phyloP scores from a whole-genome alignment of 805 yeast species.

The Wickerhamiella siamensis region DNA sequence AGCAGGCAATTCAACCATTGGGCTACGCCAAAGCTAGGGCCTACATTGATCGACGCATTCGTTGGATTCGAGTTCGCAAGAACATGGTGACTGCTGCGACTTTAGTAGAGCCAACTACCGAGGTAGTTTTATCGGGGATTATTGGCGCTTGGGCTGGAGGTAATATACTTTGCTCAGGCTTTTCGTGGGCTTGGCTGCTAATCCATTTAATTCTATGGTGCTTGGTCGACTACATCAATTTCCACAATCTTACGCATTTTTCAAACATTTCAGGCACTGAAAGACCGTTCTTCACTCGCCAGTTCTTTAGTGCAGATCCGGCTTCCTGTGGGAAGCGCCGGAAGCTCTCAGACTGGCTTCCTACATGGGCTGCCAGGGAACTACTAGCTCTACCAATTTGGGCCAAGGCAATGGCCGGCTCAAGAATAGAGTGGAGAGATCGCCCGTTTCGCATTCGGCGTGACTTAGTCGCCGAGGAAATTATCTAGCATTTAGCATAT shows the following conservation, averaged over 20 bases:
- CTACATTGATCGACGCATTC: slow-evolving; percentile 51
- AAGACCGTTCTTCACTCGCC: slow-evolving; percentile 20
- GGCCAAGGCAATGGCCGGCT: slow-evolving; percentile 67
- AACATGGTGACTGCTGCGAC: slow-evolving; percentile 83
- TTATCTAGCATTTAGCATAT: neutral
- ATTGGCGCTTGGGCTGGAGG: slow-evolving; percentile 44
- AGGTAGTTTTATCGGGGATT: slow-evolving; percentile 49
- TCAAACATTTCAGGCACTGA: slow-evolving; percentile 15
- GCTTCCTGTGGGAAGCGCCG: slow-evolving; percentile 6
- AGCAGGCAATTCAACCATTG: slow-evolving; percentile 65
- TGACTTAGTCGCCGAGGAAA: slow-evolving; percentile 65
- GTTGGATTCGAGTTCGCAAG: slow-evolving; percentile 79
- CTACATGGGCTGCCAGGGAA: slow-evolving; percentile 58
- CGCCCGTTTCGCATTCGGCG: slow-evolving; percentile 56
- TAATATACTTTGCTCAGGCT: slow-evolving; percentile 27
- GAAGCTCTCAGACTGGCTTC: slow-evolving; percentile 23
- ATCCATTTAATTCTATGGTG: slow-evolving; percentile 55
- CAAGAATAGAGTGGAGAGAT: slow-evolving; percentile 52
- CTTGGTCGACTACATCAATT: slow-evolving; percentile 47
- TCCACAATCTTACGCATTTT: slow-evolving; percentile 28
- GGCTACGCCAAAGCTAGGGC: slow-evolving; percentile 31
- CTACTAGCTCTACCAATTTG: slow-evolving; percentile 68
- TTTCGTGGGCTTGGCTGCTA: slow-evolving; percentile 21
- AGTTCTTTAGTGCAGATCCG: slow-evolving; percentile 17
- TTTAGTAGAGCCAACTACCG: slow-evolving; percentile 74